Base-by-base conservation (phyloP, 495 filamentous ascomycete genomes). In the Aspergillus cavernicola region DNA sequence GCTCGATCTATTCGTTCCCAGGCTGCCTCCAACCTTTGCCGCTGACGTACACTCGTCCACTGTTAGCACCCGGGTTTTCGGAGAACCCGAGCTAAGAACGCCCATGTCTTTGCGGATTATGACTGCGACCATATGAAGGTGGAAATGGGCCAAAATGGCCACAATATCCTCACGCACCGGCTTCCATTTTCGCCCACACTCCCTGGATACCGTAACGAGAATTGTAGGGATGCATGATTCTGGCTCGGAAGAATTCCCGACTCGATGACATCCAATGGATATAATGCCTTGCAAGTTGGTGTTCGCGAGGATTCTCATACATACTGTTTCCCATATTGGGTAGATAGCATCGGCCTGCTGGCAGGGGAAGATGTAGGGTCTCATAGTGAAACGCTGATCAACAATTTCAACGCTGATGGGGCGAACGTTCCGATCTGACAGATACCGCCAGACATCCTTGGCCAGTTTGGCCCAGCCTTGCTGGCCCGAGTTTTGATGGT, bases 21-120 rank as follows among this genome's bases (percentile, higher is more conserved):
- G n/a, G n/a, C 53, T 56, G 5, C 9, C 13, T 7, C 53, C 53
- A 2, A 48, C 12, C 4, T 23, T 2, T 3, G 18, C 43, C 8
- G 13, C 19, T 3, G 19, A 16, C 9, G 33, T 39, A 7, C 39
- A 29, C 6, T 7, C 19, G 2, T 12, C 9, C 36, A 3, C 9
- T 28, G 13, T 2, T 18, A 16, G 29, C 13, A 20, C 32, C 16
- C 33, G 32, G 13, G n/a, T n/a, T n/a, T n/a, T n/a, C 4, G 12
- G 5, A 4, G 24, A n/a, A 13, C 19, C 23, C 1, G 32, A 13
- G 13, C n/a, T 13, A 5, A 6, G 33, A 13, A 41, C 6, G 2
- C 18, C 2, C 4, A 12, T 18, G 12, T 56, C 53, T 28, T 56
- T 50, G 13, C 53, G 36, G 28, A 56, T 56, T 2, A 56, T 19